These are phyloP conservation scores for Phalaenopsis hybrid DNA, from an alignment of 116 monocot genomes.

Conservation along the genomic window DNA sequence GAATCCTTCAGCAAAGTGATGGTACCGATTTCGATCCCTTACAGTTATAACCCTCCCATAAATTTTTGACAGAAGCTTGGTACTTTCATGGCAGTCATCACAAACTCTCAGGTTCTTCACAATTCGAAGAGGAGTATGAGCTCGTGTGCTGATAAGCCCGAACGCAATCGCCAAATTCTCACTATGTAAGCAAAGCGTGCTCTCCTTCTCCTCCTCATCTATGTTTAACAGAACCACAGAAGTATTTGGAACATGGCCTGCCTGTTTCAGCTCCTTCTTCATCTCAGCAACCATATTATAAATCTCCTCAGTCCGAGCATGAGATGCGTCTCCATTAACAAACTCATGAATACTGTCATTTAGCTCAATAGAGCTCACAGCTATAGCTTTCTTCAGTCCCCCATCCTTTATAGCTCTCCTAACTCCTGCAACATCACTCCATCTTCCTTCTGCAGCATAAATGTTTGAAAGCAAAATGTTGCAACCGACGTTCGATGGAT, in stretches of 20 bases:
- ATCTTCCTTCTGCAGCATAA: constrained; percentile 33
- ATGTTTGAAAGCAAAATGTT: constrained; percentile 48
- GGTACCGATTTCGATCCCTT: constrained; percentile 27
- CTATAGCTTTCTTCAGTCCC: constrained; percentile 27
- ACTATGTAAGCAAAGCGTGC: constrained; percentile 22
- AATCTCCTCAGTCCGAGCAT: constrained; percentile 16
- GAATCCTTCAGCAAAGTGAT: constrained; percentile 18
- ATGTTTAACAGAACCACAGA: constrained; percentile 14
- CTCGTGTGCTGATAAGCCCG: constrained; percentile 10
- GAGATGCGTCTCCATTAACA: constrained; percentile 19
- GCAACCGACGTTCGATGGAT: constrained; percentile 25
- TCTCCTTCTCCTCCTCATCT: constrained; percentile 22
- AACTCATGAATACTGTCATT: constrained; percentile 21
- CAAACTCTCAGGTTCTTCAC: constrained; percentile 33
- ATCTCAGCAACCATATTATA: constrained; percentile 17
- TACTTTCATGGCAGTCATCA: constrained; percentile 23
- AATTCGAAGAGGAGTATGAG: constrained; percentile 13
- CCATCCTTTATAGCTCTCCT: constrained; percentile 31
- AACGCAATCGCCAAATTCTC: constrained; percentile 34
- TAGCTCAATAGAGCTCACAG: constrained; percentile 33
- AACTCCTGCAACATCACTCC: constrained; percentile 37
- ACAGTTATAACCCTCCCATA: constrained; percentile 16
- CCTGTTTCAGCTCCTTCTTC: constrained; percentile 9
- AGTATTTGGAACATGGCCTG: constrained; percentile 16
- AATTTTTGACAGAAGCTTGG: constrained; percentile 19